phyloP scores from a whole-genome alignment of 495 filamentous ascomycete genomes.

The Cercophora samala region DNA sequence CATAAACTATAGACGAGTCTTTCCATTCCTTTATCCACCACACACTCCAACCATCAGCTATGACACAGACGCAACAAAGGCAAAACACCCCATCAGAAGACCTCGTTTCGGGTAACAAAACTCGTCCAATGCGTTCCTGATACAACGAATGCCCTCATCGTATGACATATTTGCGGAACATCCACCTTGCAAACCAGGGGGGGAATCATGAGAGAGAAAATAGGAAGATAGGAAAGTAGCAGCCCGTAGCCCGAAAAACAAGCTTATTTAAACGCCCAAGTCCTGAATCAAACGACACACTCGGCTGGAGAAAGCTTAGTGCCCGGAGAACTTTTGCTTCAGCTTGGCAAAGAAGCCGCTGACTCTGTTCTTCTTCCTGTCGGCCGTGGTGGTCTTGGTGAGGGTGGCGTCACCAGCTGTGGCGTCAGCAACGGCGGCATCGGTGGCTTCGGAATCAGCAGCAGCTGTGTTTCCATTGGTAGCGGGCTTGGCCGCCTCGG shows the following conservation, averaged over 20 bases:
- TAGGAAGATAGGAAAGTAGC: slow-evolving; percentile 2
- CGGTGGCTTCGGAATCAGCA: slow-evolving; percentile 16
- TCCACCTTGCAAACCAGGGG: slow-evolving; percentile 26
- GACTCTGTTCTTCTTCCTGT: slow-evolving; percentile 60
- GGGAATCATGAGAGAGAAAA: slow-evolving; percentile 39
- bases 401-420: slow-evolving; percentile 24
- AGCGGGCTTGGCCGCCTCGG: slow-evolving; percentile 6
- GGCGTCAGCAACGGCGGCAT: slow-evolving; percentile 21
- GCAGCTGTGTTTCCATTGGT: slow-evolving; percentile 29
- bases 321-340: slow-evolving; percentile 51
- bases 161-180: slow-evolving; percentile 20
- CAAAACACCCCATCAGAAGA: neutral
- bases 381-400: slow-evolving; percentile 35
- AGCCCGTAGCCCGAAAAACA: neutral
- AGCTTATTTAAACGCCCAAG: neutral
- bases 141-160: slow-evolving; percentile 17
- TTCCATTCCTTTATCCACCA: neutral
- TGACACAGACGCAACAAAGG: neutral
- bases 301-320: neutral
- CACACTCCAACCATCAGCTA: neutral
- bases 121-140: neutral
- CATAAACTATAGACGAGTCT: neutral
- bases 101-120: neutral
- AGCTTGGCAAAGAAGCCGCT: slow-evolving; percentile 56
- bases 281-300: neutral